A percentile compares a stretch with the other conserved stretches of the same genome.
phyloP scores from a whole-genome alignment of 2,329 filamentous ascomycete genomes.

The Ascochyta fabae region DNA sequence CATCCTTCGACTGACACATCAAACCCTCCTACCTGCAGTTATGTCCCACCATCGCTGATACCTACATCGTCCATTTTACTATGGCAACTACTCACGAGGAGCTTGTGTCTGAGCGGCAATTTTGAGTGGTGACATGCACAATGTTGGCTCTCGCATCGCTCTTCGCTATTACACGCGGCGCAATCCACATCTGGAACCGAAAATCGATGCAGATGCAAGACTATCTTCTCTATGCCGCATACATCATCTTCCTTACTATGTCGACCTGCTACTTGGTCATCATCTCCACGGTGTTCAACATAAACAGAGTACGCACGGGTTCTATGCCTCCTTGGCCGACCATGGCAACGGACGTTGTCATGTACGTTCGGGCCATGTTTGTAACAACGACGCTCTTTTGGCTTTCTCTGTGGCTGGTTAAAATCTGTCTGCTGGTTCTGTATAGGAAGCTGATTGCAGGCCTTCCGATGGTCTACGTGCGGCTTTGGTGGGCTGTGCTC shows the following conservation, averaged over 20 bases:
- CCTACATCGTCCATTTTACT: not conserved
- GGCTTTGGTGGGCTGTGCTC: not conserved
- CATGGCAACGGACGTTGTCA: slow-evolving; percentile 39
- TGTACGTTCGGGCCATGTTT: slow-evolving; percentile 21
- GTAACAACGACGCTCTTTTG: not conserved
- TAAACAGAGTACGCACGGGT: slow-evolving; percentile 34
- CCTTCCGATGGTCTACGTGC: not conserved
- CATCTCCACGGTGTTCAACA: slow-evolving; percentile 43
- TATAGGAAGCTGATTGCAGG: not conserved
- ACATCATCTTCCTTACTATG: slow-evolving; percentile 37
- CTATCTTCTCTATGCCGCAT: slow-evolving; percentile 32
- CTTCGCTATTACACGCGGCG: slow-evolving; percentile 22
- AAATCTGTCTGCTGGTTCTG: not conserved
- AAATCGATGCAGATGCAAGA: slow-evolving; percentile 20
- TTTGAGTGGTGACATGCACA: slow-evolving; percentile 13
- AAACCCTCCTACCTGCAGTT: no score
- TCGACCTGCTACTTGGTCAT: slow-evolving; percentile 45
- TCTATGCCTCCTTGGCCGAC: slow-evolving; percentile 33
- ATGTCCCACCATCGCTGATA: no score
- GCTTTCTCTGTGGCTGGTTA: not conserved
- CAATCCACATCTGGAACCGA: slow-evolving; percentile 20
- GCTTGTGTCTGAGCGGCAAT: slow-evolving; percentile 3
- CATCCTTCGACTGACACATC: no score
- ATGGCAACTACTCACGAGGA: slow-evolving; percentile 4
- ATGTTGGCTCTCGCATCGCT: slow-evolving; percentile 27